Conservation (phyloP, 139 green algal genomes). For the Chlorella vulgaris region DNA sequence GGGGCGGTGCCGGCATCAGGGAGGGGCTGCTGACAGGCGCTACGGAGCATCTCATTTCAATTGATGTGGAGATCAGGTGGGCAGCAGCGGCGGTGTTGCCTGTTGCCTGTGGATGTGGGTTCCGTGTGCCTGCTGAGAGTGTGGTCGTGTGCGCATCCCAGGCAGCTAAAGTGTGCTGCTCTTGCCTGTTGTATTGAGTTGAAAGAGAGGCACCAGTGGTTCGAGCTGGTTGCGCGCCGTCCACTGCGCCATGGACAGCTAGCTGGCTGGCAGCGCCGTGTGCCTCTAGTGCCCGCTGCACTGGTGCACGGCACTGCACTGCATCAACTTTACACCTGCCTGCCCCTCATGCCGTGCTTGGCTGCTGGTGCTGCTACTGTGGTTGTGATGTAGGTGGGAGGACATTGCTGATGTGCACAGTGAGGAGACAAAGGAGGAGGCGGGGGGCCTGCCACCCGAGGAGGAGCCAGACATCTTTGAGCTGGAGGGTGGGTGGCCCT, state of each 20-base stretch:
- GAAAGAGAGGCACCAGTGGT: no score
- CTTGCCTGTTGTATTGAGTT: no score
- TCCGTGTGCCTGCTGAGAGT: no score
- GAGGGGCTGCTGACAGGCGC: conserved; percentile 71
- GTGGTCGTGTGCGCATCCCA: no score
- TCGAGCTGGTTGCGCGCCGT: no score
- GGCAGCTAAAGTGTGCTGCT: no score
- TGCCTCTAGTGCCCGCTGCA: no score
- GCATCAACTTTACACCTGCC: not conserved
- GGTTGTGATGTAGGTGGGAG: conserved; percentile 76
- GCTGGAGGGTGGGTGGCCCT: conserved; percentile 68
- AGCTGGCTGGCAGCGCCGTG: no score
- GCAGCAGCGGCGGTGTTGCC: not conserved
- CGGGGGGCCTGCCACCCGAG: conserved; percentile 43
- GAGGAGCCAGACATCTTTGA: conserved; percentile 82
- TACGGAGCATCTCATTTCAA: conserved; percentile 73
- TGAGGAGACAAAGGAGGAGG: conserved; percentile 64
- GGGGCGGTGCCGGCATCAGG: conserved; percentile 52
- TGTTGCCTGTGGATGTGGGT: not conserved
- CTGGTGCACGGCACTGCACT: no score
- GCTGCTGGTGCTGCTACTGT: no score
- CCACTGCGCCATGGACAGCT: no score
- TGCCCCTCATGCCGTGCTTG: not conserved
- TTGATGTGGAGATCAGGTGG: conserved; percentile 87
- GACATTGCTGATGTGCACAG: conserved; percentile 79